Evolutionary conservation across 257 asterid genomes (phyloP).

Genomic region (Orobanche coerulescens): DNA sequence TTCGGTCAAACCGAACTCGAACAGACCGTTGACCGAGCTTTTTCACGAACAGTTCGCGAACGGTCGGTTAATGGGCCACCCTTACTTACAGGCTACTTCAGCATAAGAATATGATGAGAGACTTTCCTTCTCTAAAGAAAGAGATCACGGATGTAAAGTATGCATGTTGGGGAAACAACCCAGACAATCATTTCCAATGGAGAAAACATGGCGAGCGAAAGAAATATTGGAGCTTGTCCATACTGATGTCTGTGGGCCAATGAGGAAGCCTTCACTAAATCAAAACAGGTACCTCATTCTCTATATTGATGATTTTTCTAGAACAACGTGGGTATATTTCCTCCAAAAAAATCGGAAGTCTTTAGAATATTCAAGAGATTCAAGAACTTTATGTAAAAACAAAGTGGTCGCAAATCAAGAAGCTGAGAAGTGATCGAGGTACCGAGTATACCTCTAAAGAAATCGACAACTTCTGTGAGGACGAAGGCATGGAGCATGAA

Average conservation of each 20-base stretch:
- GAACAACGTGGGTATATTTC: not conserved
- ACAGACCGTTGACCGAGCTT: too few relatives aligned
- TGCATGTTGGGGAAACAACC: not conserved
- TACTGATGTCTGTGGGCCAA: not conserved
- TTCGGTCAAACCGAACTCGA: too few relatives aligned
- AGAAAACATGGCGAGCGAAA: not conserved
- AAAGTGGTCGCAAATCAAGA: too few relatives aligned
- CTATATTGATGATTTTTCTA: not conserved
- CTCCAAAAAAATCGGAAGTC: not conserved
- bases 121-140: not conserved
- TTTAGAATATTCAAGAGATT: not conserved
- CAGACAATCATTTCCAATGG: not conserved
- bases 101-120: not conserved
- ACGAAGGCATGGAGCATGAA: not conserved
- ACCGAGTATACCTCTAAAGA: not conserved
- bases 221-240: not conserved
- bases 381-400: too few relatives aligned
- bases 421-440: conserved; percentile 3
- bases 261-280: not conserved
- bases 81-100: not conserved
- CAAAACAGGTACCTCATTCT: not conserved
- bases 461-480: not conserved
- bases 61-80: too few relatives aligned
- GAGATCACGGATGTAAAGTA: not conserved
- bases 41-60: too few relatives aligned